phyloP scores from a whole-genome alignment of 179 eudicot genomes.

The Carnegiea gigantea region DNA sequence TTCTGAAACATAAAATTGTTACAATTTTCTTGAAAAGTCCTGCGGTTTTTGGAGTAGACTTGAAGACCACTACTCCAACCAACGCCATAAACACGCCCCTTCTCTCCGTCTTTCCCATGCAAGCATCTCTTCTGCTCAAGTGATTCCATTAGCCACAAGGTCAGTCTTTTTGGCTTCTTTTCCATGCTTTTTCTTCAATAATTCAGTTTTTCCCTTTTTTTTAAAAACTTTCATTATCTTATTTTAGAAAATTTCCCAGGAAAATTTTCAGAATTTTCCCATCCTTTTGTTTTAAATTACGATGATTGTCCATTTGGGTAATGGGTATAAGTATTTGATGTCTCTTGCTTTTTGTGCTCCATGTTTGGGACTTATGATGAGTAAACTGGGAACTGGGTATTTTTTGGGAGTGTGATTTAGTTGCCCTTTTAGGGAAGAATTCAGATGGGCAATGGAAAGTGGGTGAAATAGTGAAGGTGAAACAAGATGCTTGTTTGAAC shows the following conservation, averaged over 20 bases:
- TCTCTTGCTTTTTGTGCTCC: not conserved
- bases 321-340: not conserved
- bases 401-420: not conserved
- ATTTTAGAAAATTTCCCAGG: not conserved
- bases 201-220: not conserved
- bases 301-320: not conserved
- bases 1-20: not conserved
- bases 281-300: not conserved
- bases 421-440: not conserved
- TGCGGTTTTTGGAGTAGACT: slow-evolving; percentile 23
- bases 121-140: not conserved
- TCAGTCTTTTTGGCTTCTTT: not conserved
- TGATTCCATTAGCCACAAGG: slow-evolving; percentile 13
- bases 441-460: slow-evolving; percentile 11
- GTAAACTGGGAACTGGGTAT: not conserved
- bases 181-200: not conserved
- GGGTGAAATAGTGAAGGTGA: not conserved
- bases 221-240: not conserved
- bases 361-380: not conserved
- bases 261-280: not conserved
- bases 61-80: slow-evolving; percentile 26
- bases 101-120: not conserved
- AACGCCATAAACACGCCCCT: slow-evolving; percentile 7
- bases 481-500: slow-evolving; percentile 17
- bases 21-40: not conserved